A percentile compares a stretch with the other conserved stretches of the same genome.
Conservation (phyloP, 2,329 filamentous ascomycete genomes). For the Rutstroemia sp. region DNA sequence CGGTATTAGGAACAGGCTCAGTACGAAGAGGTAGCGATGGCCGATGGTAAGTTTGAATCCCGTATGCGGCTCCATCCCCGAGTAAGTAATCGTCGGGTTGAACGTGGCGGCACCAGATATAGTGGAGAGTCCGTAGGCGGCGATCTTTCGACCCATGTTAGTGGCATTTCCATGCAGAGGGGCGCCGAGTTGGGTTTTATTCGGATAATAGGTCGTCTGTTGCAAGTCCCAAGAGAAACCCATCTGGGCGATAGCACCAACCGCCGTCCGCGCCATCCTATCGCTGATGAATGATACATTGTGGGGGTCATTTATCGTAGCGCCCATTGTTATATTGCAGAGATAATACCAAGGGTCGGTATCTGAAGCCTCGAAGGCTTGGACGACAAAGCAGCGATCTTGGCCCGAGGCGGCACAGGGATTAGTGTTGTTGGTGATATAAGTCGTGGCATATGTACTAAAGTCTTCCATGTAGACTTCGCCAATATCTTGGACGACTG, state of each 20-base stretch:
- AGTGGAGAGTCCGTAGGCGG: slow-evolving; percentile 31
- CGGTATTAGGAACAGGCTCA: slow-evolving; percentile 28
- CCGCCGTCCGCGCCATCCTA: slow-evolving; percentile 30
- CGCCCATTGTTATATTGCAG: slow-evolving; percentile 33
- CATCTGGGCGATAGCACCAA: slow-evolving; percentile 35
- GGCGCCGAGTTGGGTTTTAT: slow-evolving; percentile 33
- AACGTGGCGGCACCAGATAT: slow-evolving; percentile 19
- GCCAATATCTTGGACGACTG: slow-evolving; percentile 26
- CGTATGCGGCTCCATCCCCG: slow-evolving; percentile 13
- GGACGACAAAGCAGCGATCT: slow-evolving; percentile 24
- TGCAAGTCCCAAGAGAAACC: slow-evolving; percentile 29
- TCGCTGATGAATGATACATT: slow-evolving; percentile 28
- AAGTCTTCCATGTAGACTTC: slow-evolving; percentile 22
- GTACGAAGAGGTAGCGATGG: slow-evolving; percentile 39
- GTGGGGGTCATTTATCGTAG: slow-evolving; percentile 29
- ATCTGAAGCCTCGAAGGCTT: slow-evolving; percentile 34
- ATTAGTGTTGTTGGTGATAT: slow-evolving; percentile 29
- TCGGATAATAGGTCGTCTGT: slow-evolving; percentile 37
- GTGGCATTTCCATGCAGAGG: slow-evolving; percentile 27
- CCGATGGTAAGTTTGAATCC: slow-evolving; percentile 29
- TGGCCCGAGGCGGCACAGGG: slow-evolving; percentile 10
- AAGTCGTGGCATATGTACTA: slow-evolving; percentile 31
- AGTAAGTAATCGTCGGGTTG: slow-evolving; percentile 13
- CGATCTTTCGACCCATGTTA: slow-evolving; percentile 32
- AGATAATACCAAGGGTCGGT: slow-evolving; percentile 35